Evolutionary conservation across 192 early-diverging fungal species (phyloP), one percentile per base, ranked within the genome.

Genomic region (Backusella liffmaniae): DNA sequence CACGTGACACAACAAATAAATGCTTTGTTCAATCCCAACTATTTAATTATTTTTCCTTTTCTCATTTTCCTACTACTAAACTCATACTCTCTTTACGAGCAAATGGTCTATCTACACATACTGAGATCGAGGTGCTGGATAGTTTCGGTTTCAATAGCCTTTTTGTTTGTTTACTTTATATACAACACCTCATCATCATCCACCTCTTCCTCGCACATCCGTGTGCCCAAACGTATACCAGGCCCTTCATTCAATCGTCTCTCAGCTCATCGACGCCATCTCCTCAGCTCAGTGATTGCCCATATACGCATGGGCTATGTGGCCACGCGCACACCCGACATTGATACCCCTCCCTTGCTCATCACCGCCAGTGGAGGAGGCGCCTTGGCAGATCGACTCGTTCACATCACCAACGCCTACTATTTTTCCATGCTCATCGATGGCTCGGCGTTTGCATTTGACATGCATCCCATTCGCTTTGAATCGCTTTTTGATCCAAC

Each of bases 221-320:
- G 56, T 62, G 56, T 62, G 10, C 56, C 56, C 21, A 62, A 62
- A 62, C 56, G 56, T 29, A 62, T 62, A 62, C 56, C 56, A 12
- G 56, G 56, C 5, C 56, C 56, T 39, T 36, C 15, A 4, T 62
- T 62, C 69, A 77, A 36, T 46, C 49, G 76, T 1, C 39, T 77
- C 23, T 39, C 32, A 0, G 21, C 18, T 35, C 16, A 62, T 23
- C 68, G 51, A 12, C 51, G 34, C 35, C 29, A 65, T 1, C 10
- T 77, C 5, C 39, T 70, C 16, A 39, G 23, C 10, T 73, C 77
- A 2, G 77, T 46, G 1, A 41, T 80, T 16, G 79, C 72, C 29
- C 79, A 80, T 65, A 35, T 77, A 5, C 75, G 79, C 12, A 56
- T 73, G 0, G 76, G 72, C 35, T 80, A 80, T 34, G 76, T 77